These are phyloP conservation scores for Epichloe coenophiala DNA, from an alignment of 2,329 filamentous ascomycete species.

Conservation along the genomic window DNA sequence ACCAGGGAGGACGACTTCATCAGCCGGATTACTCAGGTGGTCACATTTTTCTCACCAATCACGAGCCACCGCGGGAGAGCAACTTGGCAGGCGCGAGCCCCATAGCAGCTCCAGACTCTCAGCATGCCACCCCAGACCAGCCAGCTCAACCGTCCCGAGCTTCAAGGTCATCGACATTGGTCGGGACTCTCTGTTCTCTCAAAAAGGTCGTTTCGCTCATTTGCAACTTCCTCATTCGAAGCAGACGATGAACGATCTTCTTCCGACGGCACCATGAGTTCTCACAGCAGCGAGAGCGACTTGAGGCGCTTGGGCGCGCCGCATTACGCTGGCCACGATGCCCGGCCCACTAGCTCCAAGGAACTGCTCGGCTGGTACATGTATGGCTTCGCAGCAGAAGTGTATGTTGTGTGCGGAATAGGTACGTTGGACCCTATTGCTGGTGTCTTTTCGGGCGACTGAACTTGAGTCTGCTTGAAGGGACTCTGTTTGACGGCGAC, in stretches of 20 bases:
- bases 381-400: conserved; percentile 92
- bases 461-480: not conserved
- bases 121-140: conserved; percentile 4
- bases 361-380: conserved; percentile 92
- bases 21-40: not conserved
- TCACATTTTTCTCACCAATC: conserved; percentile 1
- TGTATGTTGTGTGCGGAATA: conserved; percentile 72
- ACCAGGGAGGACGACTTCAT: too few species aligned
- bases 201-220: conserved; percentile 42
- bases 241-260: conserved; percentile 55
- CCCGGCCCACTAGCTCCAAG: conserved; percentile 70
- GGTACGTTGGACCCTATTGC: conserved; percentile 37
- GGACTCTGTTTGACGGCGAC: not conserved
- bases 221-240: conserved; percentile 47
- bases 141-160: conserved; percentile 25
- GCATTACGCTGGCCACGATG: conserved; percentile 72
- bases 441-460: not conserved
- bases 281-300: conserved; percentile 23
- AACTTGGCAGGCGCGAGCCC: not conserved
- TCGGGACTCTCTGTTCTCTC: conserved; percentile 37
- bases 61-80: not conserved
- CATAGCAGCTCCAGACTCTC: not conserved
- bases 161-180: conserved; percentile 28
- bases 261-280: conserved; percentile 20
- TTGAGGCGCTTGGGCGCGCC: conserved; percentile 22